These are phyloP conservation scores for Linnemannia hyalina DNA, from an alignment of 192 early-diverging fungal genomes.

Conservation along the genomic window DNA sequence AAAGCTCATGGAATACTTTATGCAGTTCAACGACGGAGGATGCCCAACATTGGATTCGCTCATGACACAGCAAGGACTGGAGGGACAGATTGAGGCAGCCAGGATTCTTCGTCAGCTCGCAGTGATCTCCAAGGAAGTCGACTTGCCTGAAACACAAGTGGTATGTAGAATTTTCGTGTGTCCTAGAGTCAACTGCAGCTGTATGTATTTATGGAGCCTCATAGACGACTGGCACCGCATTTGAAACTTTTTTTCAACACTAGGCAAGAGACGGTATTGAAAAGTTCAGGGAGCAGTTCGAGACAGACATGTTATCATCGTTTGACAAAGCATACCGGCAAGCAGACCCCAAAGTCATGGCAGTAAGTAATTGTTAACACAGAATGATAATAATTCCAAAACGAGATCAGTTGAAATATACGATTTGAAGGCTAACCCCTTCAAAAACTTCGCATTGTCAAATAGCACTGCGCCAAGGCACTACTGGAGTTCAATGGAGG, in stretches of 20 bases:
- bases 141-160: constrained; percentile 73
- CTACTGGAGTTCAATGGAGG: constrained; percentile 97
- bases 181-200: not conserved
- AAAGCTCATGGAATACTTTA: constrained; percentile 94
- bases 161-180: constrained; percentile 43
- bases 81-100: constrained; percentile 92
- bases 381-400: not conserved
- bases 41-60: constrained; percentile 82
- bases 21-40: constrained; percentile 88
- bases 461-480: constrained; percentile 87
- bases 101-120: constrained; percentile 87
- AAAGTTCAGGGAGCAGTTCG: constrained; percentile 92
- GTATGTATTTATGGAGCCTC: no score
- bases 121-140: constrained; percentile 87
- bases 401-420: not conserved
- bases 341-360: constrained; percentile 81
- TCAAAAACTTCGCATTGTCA: not conserved
- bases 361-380: constrained; percentile 61
- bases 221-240: not conserved
- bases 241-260: constrained; percentile 5
- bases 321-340: constrained; percentile 91
- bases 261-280: constrained; percentile 90
- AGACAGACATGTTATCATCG: constrained; percentile 86
- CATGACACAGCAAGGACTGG: constrained; percentile 75
- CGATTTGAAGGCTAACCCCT: not conserved